A percentile compares a stretch with the other conserved stretches of the same genome.
These are phyloP conservation scores for Termitomyces sp. DNA, from an alignment of 768 basidiomycete genomes.

Conservation along the genomic window DNA sequence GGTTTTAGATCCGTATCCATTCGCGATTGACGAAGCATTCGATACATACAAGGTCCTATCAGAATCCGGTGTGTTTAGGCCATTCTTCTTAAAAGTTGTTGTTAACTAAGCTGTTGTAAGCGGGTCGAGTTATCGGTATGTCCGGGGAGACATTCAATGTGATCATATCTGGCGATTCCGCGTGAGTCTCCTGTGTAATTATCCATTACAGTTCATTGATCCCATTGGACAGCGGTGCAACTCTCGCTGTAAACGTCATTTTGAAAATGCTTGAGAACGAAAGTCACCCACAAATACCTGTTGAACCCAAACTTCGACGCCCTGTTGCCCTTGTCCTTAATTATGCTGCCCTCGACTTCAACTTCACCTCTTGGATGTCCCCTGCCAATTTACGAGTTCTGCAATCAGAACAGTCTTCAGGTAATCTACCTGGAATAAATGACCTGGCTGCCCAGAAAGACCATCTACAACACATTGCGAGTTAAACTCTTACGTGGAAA, in stretches of 20 bases:
- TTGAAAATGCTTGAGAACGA: conserved; percentile 77
- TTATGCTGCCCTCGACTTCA: conserved; percentile 94
- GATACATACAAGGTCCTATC: conserved; percentile 82
- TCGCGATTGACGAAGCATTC: conserved; percentile 92
- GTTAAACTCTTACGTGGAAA: conserved; percentile 8
- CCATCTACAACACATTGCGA: conserved; percentile 75
- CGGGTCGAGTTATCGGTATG: conserved; percentile 81
- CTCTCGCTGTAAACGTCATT: conserved; percentile 79
- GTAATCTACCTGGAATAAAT: conserved; percentile 67
- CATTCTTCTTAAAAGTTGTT: background rate
- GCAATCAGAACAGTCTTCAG: conserved; percentile 81
- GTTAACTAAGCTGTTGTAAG: conserved; percentile 21
- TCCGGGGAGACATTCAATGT: conserved; percentile 74
- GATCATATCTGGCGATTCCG: conserved; percentile 91
- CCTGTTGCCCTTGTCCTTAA: conserved; percentile 84
- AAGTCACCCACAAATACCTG: conserved; percentile 24
- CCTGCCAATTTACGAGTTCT: conserved; percentile 78
- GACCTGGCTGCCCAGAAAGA: conserved; percentile 77
- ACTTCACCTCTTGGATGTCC: conserved; percentile 97
- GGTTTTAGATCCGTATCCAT: conserved; percentile 86
- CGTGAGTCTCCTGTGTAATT: conserved; percentile 50
- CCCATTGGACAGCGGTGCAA: conserved; percentile 65
- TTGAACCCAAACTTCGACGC: conserved; percentile 44
- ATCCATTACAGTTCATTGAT: conserved; percentile 6
- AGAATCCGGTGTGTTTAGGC: conserved; percentile 47